Base-by-base conservation (phyloP, 164 flowering plant species). In the Santalum album region DNA sequence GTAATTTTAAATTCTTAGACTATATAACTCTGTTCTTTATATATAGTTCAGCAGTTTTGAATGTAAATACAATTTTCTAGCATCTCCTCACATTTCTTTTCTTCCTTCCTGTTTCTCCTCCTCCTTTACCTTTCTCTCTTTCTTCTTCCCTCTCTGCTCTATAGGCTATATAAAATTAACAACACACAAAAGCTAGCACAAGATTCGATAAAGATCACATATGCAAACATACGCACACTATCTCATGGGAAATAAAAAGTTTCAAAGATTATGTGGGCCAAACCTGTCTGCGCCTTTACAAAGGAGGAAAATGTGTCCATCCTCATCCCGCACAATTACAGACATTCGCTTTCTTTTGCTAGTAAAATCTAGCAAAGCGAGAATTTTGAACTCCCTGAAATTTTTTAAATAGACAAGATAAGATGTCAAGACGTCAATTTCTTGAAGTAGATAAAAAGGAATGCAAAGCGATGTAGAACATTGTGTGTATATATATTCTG, bases 251-350 rank as follows among this genome's bases (percentile, higher is more conserved):
- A 42, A 42, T 16, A 10, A 27, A 51, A 35, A 5, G 16, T 19
- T 16, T 26, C 2, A 25, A 49, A 12, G n/a, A 42, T 18, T 4
- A 49, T 46, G 20, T 0, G 56, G 61, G 48, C 49, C 85, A 62
- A 63, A 94, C 97, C 96, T 94, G 82, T 94, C 97, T 58, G 99
- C 99, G 55, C 97, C 99, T 78, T 94, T 94, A 78, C 96, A 90
- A 15, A 90, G 63, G 52, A 90, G 87, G 60, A 87, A 65, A 69
- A 90, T 77, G 69, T 86, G 75, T 1, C 91, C 97, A 26, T 82
- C 82, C 63, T 80, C 90, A 69, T 86, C 88, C 55, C 59, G 75
- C 54, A 87, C 83, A 54, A 94, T 84, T 2, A 87, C 95, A 57
- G 97, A 78, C 99, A 94, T 94, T 49, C 99, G 69, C 76, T 94